Evolutionary conservation across 495 filamentous ascomycete species (phyloP), one percentile per base, ranked within the genome.

Genomic region (Neurospora africana): DNA sequence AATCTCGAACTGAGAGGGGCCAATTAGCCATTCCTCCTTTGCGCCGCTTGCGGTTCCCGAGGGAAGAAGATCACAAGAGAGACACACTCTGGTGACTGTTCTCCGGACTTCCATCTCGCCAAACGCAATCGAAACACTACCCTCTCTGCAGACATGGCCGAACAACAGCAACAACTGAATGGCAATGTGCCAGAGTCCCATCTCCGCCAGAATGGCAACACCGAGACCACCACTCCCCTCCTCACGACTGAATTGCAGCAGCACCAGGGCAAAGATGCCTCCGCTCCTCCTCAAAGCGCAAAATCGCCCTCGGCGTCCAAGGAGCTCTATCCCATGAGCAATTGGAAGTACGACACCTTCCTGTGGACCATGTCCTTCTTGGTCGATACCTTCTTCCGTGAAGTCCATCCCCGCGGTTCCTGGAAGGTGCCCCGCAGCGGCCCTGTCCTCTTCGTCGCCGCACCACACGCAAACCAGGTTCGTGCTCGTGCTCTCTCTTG

Each of bases 391-490:
- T 99, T 99, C 88, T 99, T 99, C 85, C 89, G 95, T 75, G 95
- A 99, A 82, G 92, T 99, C 4, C 94, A 98, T 78, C 95, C 95
- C 9, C 91, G 95, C 65, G 92, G 93, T 71, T 90, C 93, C 68
- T 99, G 95, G 93, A 93, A 92, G 80, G 91, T 99, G 30, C 95
- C 95, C 41, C 87, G 90, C 72, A 86, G 87, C 74, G 95, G 93
- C 2, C 94, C 95, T 0, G 87, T 99, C 70, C 93, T 99, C 47
- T 95, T 99, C 78, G 95, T 99, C 73, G 95, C 94, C n/a, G 95
- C 96, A 23, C 95, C 95, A 73, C 95, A 99, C 86, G 96, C 95
- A 67, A 99, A 99, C 80, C 95, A 99, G 89, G 93, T 94, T 35
- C 19, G 78, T 70, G 69, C 58, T 23, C 19, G 47, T 61, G 61